phyloP scores from a whole-genome alignment of 192 early-diverging fungal species.

The Neocallimastix lanati region DNA sequence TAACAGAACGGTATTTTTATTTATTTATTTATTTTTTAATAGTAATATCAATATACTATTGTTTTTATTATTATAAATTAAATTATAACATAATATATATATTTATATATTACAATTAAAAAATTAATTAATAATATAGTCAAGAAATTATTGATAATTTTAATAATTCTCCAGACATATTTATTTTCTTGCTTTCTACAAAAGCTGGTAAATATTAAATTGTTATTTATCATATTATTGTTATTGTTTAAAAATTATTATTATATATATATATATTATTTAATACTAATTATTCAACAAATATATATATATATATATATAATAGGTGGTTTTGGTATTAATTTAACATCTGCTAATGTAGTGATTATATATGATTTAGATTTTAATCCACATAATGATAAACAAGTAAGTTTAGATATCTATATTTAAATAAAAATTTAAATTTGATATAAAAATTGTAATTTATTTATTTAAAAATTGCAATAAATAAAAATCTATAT shows the following conservation, averaged over 20 bases:
- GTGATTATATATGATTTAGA: conserved; percentile 64
- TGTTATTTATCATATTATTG: too few relatives aligned
- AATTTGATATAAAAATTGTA: too few relatives aligned
- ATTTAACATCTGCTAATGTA: conserved; percentile 54
- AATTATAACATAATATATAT: too few relatives aligned
- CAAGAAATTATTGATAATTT: conserved; percentile 63
- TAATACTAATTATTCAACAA: not conserved
- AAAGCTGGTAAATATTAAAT: conserved; percentile 54
- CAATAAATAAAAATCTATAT: too few relatives aligned
- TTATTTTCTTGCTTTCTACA: conserved; percentile 55
- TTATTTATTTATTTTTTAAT: not conserved
- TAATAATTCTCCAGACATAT: conserved; percentile 27
- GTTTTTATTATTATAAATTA: too few relatives aligned
- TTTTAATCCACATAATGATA: conserved; percentile 74
- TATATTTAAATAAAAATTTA: too few relatives aligned
- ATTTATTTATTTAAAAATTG: too few relatives aligned
- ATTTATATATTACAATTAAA: too few relatives aligned
- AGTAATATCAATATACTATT: too few relatives aligned
- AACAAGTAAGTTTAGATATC: conserved; percentile 13
- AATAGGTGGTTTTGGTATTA: conserved; percentile 49
- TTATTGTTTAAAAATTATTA: too few relatives aligned
- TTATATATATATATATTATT: too few relatives aligned
- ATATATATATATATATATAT: not conserved
- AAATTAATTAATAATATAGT: not conserved
- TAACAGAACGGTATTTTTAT: conserved; percentile 25